Evolutionary conservation across 169 alveolate genomes (phyloP), one percentile per base, ranked within the genome.

Genomic region (Plasmodium chabaudi): DNA sequence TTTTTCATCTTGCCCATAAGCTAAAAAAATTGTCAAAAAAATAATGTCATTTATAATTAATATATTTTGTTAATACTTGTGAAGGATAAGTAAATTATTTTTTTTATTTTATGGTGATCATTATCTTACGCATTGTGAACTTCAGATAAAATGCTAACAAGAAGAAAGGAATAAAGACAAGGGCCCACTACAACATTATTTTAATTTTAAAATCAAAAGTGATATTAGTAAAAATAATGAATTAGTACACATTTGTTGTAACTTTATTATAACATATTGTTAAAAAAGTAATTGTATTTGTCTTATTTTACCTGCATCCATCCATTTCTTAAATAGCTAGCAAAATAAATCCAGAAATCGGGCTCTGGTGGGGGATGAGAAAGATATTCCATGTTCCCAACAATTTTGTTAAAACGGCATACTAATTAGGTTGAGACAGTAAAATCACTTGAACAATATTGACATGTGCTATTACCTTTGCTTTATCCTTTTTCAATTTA

Each of bases 291-390:
- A 23, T 17, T 9, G 2, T 21, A 61, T 61, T 60, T 34, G 42
- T 63, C 23, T 71, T 1, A 25, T 23, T 68, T 68, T 23, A 79
- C 89, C 79, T 79, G 89, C 10, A 79, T 64, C 89, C 89, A 79
- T 15, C 60, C 57, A 15, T 65, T 63, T 39, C 89, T 65, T 60
- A 79, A 56, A 55, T 79, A 65, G 23, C 44, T 79, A 63, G 89
- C 89, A 68, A 65, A 65, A 68, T 79, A 79, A 47, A 79, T 79
- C 89, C 89, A 79, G 15, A 79, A 79, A 57, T 79, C 89, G 1
- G 89, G 89, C 25, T 79, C 51, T 46, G 89, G 89, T 0, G 89
- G 89, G 4, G 89, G 89, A 21, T 65, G 79, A 23, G 89, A 65
- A 65, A 57, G 56, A 23, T 49, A 60, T 13, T 79, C 89, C 15